Evolutionary conservation across 164 flowering plant species (phyloP), one percentile per base, ranked within the genome.

Genomic region (Pachysandra terminalis): DNA sequence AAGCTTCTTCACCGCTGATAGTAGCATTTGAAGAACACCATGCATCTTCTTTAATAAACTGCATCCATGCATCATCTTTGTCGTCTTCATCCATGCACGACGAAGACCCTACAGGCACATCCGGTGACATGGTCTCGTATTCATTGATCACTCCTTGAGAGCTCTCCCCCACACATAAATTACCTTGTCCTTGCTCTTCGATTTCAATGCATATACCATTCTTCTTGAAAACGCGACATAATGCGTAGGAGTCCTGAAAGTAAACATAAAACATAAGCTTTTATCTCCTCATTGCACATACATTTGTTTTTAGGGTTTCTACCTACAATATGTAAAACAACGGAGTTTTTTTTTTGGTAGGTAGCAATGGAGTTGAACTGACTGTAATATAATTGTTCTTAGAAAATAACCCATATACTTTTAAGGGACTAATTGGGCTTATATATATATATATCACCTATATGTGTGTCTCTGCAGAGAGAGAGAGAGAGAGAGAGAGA

Each of bases 31-130:
- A 71, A 52, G 87, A 79, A 72, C 84, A 87, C 97, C 97, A 90
- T 28, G 88, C 86, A 69, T 91, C 97, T 8, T 88, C 97, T 21
- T 89, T 87, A 54, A 91, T 88, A 78, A 91, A 91, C 75, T 91
- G 94, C 97, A 91, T 91, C 97, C 97, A 91, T 54, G 94, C 87
- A 40, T 91, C 96, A 65, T 91, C 97, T 68, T 89, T 90, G 53
- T 90, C 97, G 12, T 87, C 91, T 28, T 80, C 87, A 0, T 85
- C 93, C 64, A 83, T 65, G 68, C 85, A 84, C 19, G 89, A 76
- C 0, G 89, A 81, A 17, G 93, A 82, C 22, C 84, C 79, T 9
- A 80, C 10, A 0, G 79, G 84, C 19, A 88, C 78, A 23, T 86
- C 93, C 0, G 93, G 93, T 0, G 97, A 88, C 89, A 82, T 78